phyloP scores from a whole-genome alignment of 805 yeast genomes.

The Debaryomyces maramus region DNA sequence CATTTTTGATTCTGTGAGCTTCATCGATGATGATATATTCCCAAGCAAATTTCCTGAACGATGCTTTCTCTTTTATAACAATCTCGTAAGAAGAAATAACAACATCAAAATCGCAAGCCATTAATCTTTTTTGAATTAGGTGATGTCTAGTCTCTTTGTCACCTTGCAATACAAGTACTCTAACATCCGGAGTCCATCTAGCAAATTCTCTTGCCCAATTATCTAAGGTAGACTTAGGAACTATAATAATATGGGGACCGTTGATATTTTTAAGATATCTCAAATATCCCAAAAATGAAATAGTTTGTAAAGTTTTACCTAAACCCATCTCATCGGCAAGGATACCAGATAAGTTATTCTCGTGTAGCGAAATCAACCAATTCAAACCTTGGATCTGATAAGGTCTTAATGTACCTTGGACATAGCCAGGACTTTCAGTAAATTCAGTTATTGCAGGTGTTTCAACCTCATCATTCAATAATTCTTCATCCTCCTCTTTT shows the following conservation, averaged over 20 bases:
- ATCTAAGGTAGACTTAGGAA: constrained; percentile 78
- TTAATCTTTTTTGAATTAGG: constrained; percentile 48
- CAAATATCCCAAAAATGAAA: constrained; percentile 70
- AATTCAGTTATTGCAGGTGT: constrained; percentile 44
- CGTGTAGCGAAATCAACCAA: constrained; percentile 71
- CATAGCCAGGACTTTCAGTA: constrained; percentile 50
- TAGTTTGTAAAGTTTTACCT: constrained; percentile 80
- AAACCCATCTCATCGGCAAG: constrained; percentile 87
- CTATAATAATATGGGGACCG: constrained; percentile 76
- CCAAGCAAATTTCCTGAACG: constrained; percentile 69
- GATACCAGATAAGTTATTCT: constrained; percentile 70
- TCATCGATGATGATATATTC: constrained; percentile 78
- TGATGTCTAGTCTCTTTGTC: constrained; percentile 65
- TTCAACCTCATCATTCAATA: constrained; percentile 56
- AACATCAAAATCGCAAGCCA: constrained; percentile 69
- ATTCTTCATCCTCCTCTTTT: constrained; percentile 75
- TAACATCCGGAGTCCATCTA: constrained; percentile 79
- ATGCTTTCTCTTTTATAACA: constrained; percentile 70
- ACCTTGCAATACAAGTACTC: constrained; percentile 69
- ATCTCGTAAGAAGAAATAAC: constrained; percentile 73
- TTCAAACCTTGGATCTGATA: constrained; percentile 81
- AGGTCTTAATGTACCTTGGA: constrained; percentile 63
- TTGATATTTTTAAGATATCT: constrained; percentile 57
- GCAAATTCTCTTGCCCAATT: constrained; percentile 79
- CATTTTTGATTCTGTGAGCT: constrained; percentile 82